Base-by-base conservation (phyloP, 108 stramenopile genomes). In the Stephanodiscus triporus region DNA sequence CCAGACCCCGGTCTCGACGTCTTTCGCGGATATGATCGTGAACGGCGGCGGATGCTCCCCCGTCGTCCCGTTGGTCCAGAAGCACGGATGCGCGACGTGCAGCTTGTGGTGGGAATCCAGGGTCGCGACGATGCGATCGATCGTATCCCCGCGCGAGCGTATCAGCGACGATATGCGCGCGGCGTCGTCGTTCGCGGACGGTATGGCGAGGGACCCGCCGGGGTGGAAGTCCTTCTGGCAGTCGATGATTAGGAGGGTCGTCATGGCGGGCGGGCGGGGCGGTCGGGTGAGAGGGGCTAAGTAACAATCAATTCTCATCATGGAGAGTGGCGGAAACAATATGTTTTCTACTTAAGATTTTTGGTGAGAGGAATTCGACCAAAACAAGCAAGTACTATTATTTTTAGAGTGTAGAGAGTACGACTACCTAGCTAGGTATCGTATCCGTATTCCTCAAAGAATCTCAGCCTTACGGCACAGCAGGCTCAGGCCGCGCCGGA, bases 181-280 rank as follows among this genome's bases (percentile, higher is more conserved):
- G 20, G 96, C 92, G 64, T 98, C 98, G 5, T 79, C 75, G 66
- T 76, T 34, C 29, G 98, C 95, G 8, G 85, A 85, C 8, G 95
- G 86, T 70, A 98, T 89, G 54, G 93, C 96, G 37, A 98, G 84
- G 47, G 84, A 86, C 9, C 98, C 98, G 17, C 93, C 93, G 9
- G 91, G 90, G 81, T 98, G 98, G 77, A 97, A 98, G 51, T 97
- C 95, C 19, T 85, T 87, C 76, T 98, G 97, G 40, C 88, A 79
- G 70, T 98, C 97, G 32, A 98, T 89, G 56, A 98, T 66, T 24
- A 98, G 75, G 0, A 98, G 83, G 13, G 91, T 92, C 19, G 60
- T 66, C 72, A 73, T 77, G n/a, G n/a, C n/a, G n/a, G n/a, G n/a
- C n/a, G n/a, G n/a, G n/a, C n/a, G n/a, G n/a, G n/a, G n/a, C n/a